phyloP scores from a whole-genome alignment of 129 eudicot genomes.

The Arctium minus region DNA sequence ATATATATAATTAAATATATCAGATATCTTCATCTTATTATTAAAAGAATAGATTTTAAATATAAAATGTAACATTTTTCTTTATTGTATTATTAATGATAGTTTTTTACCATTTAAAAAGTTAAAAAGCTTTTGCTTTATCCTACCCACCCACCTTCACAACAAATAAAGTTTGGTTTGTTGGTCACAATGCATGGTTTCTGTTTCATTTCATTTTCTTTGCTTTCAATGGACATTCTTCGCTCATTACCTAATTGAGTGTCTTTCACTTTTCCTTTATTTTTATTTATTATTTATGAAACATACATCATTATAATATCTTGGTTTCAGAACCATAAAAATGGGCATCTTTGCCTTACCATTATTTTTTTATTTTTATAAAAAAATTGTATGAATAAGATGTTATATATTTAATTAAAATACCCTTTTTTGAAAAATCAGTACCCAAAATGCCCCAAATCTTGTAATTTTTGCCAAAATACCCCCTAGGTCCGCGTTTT shows the following conservation, averaged over 20 bases:
- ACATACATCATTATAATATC: background rate
- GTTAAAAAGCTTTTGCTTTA: background rate
- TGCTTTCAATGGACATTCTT: conserved; percentile 14
- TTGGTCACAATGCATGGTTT: background rate
- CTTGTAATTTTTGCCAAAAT: too few species aligned
- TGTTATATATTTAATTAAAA: too few species aligned
- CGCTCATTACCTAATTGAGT: background rate
- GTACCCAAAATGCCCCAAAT: too few species aligned
- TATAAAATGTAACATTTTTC: background rate
- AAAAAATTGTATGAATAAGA: too few species aligned
- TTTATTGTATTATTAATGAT: background rate
- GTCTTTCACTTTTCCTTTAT: background rate
- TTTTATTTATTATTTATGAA: background rate
- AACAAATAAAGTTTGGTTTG: conserved; percentile 13
- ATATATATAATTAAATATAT: too few species aligned
- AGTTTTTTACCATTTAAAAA: background rate
- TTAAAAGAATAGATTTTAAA: too few species aligned
- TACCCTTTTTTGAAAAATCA: too few species aligned
- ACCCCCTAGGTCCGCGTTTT: too few species aligned
- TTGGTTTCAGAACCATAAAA: background rate
- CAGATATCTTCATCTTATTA: too few species aligned
- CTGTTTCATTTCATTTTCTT: conserved; percentile 12
- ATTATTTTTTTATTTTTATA: too few species aligned
- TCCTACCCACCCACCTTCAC: background rate
- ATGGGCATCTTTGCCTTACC: too few species aligned